phyloP scores from a whole-genome alignment of 768 basidiomycete species.

The Tephrocybe sp. region DNA sequence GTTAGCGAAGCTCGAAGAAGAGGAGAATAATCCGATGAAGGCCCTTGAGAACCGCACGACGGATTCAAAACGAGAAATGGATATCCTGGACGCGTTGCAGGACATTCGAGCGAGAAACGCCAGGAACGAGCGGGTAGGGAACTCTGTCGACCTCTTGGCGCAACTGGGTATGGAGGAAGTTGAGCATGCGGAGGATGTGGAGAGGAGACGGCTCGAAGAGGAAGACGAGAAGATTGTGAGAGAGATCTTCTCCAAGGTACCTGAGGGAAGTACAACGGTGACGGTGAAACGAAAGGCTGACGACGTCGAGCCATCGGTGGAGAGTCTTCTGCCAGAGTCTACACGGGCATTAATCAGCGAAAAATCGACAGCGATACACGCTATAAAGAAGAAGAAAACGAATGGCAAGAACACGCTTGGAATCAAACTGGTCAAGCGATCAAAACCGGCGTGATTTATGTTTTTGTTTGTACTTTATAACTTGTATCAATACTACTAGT shows the following conservation, averaged over 20 bases:
- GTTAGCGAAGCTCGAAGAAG: conserved; percentile 83
- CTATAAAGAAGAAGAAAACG: conserved; percentile 62
- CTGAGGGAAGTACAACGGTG: conserved; percentile 38
- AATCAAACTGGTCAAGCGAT: conserved; percentile 70
- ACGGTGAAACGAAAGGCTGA: conserved; percentile 90
- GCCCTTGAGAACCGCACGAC: conserved; percentile 89
- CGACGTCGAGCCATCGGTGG: conserved; percentile 70
- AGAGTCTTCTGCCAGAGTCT: conserved; percentile 66
- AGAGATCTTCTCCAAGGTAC: conserved; percentile 81
- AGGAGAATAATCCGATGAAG: conserved; percentile 98
- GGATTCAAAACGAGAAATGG: conserved; percentile 97
- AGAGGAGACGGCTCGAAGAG: conserved; percentile 71
- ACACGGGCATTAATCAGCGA: conserved; percentile 57
- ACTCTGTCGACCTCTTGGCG: conserved; percentile 67
- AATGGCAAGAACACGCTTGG: conserved; percentile 66
- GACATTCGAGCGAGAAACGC: conserved; percentile 88
- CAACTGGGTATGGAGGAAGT: conserved; percentile 66
- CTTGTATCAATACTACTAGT: conserved; percentile 5
- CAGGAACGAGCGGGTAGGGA: conserved; percentile 83
- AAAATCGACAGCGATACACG: conserved; percentile 40
- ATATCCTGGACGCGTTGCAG: conserved; percentile 92
- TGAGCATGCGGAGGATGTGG: conserved; percentile 76
- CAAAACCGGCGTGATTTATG: conserved; percentile 19
- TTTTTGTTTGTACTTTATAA: conserved; percentile 10
- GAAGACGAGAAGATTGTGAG: conserved; percentile 92